Evolutionary conservation across 2,329 filamentous ascomycete genomes (phyloP), one percentile per base, ranked within the genome.

Genomic region (Calycina herbarum): DNA sequence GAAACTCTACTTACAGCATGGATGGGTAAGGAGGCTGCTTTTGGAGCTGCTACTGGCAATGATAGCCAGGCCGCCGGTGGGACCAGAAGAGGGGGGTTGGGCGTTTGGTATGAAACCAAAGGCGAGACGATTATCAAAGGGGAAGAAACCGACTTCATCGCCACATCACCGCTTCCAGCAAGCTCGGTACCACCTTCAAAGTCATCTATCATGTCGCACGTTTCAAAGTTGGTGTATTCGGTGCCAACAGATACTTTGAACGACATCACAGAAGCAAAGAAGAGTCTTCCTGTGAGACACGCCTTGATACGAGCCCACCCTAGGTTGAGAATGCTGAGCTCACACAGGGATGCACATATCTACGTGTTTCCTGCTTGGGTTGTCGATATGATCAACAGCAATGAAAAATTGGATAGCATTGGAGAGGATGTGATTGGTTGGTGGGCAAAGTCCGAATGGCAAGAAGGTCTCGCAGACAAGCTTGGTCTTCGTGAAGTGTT

Each of bases 391-490:
- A 86, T 96, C 54, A 85, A 86, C 65, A 82, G 85, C 68, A 96
- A 97, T 73, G 89, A 94, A 35, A 88, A 85, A 11, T 86, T 99
- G 68, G 92, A 97, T 73, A 96, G 89, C 64, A 88, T 99, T 59
- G 91, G 91, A 38, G 94, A 98, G 77, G 94, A 98, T 74, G 87
- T 97, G 5, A 82, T 98, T 17, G 93, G 94, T 6, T 97, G 92
- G 91, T 97, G 94, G 93, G 92, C 94, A 40, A 98, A 98, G 77
- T 88, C 94, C 0, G 88, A 89, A 63, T 99, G 95, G 95, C 94
- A 98, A 77, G 82, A 85, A 2, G 91, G 92, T 0, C 81, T 97
- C 2, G 86, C 86, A 0, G 86, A 90, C 61, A 97, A 96, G 77
- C 83, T 98, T 7, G 86, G 88, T 1, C 80, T 97, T 62, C 81